Evolutionary conservation across 2,329 filamentous ascomycete genomes (phyloP).

Genomic region (Chlorencoelia australis): DNA sequence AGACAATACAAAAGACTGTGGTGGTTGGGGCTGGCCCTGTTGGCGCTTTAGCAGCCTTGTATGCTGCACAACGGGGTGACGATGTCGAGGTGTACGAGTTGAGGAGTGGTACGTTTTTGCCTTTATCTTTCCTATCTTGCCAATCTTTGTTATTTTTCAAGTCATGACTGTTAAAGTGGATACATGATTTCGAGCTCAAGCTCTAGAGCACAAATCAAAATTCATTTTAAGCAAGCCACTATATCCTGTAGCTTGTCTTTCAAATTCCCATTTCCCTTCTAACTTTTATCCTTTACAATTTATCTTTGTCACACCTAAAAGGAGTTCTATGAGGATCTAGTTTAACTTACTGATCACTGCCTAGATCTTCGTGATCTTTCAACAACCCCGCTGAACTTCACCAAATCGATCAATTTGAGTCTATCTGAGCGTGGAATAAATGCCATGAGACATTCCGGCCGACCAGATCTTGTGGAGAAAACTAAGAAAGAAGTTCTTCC

Average conservation of each 20-base stretch:
- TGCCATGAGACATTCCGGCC: constrained; percentile 63
- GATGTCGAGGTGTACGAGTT: constrained; percentile 92
- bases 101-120: constrained; percentile 57
- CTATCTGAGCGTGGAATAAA: constrained; percentile 90
- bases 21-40: constrained; percentile 91
- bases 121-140: constrained; percentile 24
- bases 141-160: no score
- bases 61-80: constrained; percentile 80
- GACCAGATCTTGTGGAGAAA: constrained; percentile 57
- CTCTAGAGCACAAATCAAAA: no score
- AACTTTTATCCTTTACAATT: no score
- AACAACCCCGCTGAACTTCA: constrained; percentile 85
- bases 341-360: constrained; percentile 1
- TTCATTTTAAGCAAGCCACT: no score
- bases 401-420: constrained; percentile 96
- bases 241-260: no score
- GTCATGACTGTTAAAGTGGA: no score
- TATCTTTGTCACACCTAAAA: no score
- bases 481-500: constrained; percentile 74
- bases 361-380: constrained; percentile 76
- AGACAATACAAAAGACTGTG: constrained; percentile 40
- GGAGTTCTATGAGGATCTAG: no score
- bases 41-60: constrained; percentile 81
- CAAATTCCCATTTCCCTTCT: no score
- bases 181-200: no score